phyloP scores from a whole-genome alignment of 768 basidiomycete genomes.

The Pleurotus salmoneostramineus region DNA sequence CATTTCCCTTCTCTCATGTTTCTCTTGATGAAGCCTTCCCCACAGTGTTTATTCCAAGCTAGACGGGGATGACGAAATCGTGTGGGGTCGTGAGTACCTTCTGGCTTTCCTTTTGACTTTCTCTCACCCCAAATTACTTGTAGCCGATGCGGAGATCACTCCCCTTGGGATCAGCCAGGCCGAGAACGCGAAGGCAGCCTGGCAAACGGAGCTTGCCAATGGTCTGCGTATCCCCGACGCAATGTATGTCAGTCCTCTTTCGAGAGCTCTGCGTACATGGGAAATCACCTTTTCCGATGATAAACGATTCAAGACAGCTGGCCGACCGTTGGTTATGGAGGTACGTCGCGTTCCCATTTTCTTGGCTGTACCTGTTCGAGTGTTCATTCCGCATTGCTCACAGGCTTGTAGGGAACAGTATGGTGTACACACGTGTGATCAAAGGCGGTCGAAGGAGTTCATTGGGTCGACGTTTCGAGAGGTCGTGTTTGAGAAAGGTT shows the following conservation, averaged over 20 bases:
- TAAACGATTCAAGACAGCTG: conserved; percentile 20
- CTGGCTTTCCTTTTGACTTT: neutral
- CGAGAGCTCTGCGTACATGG: conserved; percentile 56
- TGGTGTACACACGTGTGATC: conserved; percentile 71
- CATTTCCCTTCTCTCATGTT: neutral
- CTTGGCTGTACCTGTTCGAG: neutral
- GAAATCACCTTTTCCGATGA: conserved; percentile 45
- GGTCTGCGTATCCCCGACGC: conserved; percentile 50
- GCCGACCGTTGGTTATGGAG: conserved; percentile 48
- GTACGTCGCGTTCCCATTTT: conserved; percentile 24
- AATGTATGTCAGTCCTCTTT: conserved; percentile 61
- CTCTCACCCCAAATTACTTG: neutral
- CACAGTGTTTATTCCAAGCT: conserved; percentile 59
- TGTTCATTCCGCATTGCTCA: neutral
- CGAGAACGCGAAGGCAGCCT: conserved; percentile 32
- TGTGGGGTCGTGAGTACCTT: conserved; percentile 66
- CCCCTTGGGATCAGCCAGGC: conserved; percentile 56
- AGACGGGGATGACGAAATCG: conserved; percentile 59
- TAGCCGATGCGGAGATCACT: conserved; percentile 69
- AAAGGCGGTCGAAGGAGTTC: conserved; percentile 44
- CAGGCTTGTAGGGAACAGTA: conserved; percentile 68
- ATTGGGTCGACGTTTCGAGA: conserved; percentile 46
- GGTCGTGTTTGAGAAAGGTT: conserved; percentile 51
- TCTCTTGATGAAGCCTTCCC: neutral
- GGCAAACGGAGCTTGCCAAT: conserved; percentile 41